Conservation (phyloP, 2,329 filamentous ascomycete species). For the Beauveria sp. region DNA sequence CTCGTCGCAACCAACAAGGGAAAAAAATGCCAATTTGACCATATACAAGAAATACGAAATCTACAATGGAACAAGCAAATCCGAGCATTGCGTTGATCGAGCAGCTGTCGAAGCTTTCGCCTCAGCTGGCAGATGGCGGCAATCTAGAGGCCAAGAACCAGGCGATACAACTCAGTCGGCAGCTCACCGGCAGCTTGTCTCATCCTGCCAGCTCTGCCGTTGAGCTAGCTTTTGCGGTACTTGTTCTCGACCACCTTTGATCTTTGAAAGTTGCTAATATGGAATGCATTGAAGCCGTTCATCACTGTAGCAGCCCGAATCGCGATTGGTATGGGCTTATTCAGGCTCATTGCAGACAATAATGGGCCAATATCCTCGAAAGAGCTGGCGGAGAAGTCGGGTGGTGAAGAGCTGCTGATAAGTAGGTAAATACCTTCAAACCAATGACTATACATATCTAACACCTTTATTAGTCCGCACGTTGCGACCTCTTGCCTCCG, state of each 20-base stretch:
- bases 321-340: constrained; percentile 1
- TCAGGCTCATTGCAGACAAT: constrained; percentile 1
- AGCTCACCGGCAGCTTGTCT: not conserved
- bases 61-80: not conserved
- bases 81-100: not conserved
- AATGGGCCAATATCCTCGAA: not conserved
- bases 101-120: not conserved
- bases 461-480: not conserved
- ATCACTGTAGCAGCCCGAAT: constrained; percentile 3
- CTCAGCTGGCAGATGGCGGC: not conserved
- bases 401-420: constrained; percentile 3
- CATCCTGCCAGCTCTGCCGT: not conserved
- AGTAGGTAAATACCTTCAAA: not conserved
- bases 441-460: not conserved
- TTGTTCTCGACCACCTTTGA: not conserved
- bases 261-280: no score
- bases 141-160: not conserved
- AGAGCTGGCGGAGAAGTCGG: constrained; percentile 3
- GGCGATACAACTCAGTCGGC: not conserved
- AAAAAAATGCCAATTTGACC: not conserved
- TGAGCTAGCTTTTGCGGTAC: not conserved
- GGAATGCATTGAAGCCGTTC: not conserved
- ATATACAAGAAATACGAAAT: no score
- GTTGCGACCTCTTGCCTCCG: not conserved
- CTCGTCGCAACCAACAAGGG: not conserved